Base-by-base conservation (phyloP, 345 rosid genomes). In the Populus tremula region DNA sequence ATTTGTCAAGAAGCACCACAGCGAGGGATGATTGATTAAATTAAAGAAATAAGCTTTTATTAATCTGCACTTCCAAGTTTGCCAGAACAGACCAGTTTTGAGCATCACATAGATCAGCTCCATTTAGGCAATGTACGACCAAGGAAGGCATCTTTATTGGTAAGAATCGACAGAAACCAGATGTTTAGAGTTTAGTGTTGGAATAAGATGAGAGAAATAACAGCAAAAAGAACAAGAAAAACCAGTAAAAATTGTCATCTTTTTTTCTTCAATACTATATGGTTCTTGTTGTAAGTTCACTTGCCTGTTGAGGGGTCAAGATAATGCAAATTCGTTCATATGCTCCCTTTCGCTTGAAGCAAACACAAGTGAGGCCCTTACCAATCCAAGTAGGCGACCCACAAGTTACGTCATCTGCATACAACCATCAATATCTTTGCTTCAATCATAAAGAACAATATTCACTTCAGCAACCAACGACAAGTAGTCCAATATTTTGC, bases 321-420 rank as follows among this genome's bases (percentile, higher is more conserved):
- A 88, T 92, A 70, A 89, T 81, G 85, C 82, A 90, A 70, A 93
- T 86, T 67, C 93, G 86, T 79, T 90, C 89, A 76, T 87, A 91
- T 47, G 87, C 83, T 77, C 93, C 94, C 86, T 88, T 95, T 73
- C 94, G 81, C 86, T 95, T 86, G 84, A 91, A 93, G 80, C 99
- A 95, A 54, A 95, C 97, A 86, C 99, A 93, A 41, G 97, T 89
- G 50, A 95, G 88, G 45, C 97, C 96, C 82, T 87, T 95, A 39
- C 92, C 93, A 71, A 93, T 91, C 97, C 94, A 93, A 74, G 88
- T 84, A 69, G 94, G 92, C 3, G 91, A 78, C 76, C 87, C 89
- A 84, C 86, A 88, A 76, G 89, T 84, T 35, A 87, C 86, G 77
- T 79, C 91, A 72, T 89, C 98, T 89, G 87, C 85, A 73, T 18